A percentile compares a stretch with the other conserved stretches of the same genome.
These are phyloP conservation scores for Raddia distichophylla DNA, from an alignment of 176 grass and related monocot genomes.

Conservation along the genomic window DNA sequence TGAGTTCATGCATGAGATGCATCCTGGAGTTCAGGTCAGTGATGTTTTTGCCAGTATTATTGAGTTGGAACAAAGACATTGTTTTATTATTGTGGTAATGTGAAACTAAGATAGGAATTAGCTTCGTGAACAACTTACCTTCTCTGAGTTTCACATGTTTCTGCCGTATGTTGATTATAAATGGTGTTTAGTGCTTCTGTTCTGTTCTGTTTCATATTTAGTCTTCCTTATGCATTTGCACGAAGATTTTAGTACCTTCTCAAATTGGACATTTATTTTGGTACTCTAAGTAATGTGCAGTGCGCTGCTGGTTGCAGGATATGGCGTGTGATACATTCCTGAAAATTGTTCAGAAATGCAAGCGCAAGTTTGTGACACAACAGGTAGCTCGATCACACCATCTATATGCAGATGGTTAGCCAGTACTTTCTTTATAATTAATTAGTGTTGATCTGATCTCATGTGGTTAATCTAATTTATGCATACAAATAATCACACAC, in stretches of 20 bases:
- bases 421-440: background rate
- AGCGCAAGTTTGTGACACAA: constrained; percentile 93
- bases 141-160: constrained; percentile 21
- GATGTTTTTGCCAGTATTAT: constrained; percentile 3
- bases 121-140: constrained; percentile 12
- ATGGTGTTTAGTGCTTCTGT: constrained; percentile 4
- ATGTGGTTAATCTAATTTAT: constrained; percentile 15
- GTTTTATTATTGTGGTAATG: constrained; percentile 14
- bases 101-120: background rate
- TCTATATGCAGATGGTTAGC: background rate
- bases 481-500: background rate
- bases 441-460: background rate
- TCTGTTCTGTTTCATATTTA: constrained; percentile 16
- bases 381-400: constrained; percentile 62
- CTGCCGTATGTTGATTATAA: constrained; percentile 21
- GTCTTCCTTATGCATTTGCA: constrained; percentile 11
- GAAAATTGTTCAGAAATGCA: constrained; percentile 99
- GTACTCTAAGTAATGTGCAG: constrained; percentile 34
- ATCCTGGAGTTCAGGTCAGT: constrained; percentile 98
- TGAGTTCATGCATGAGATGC: constrained; percentile 99
- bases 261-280: constrained; percentile 11
- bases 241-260: constrained; percentile 12
- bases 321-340: constrained; percentile 99
- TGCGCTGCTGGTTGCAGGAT: constrained; percentile 65
- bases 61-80: background rate